Conservation (phyloP, 2,329 filamentous ascomycete genomes). For the Chalaropsis ovoidea region DNA sequence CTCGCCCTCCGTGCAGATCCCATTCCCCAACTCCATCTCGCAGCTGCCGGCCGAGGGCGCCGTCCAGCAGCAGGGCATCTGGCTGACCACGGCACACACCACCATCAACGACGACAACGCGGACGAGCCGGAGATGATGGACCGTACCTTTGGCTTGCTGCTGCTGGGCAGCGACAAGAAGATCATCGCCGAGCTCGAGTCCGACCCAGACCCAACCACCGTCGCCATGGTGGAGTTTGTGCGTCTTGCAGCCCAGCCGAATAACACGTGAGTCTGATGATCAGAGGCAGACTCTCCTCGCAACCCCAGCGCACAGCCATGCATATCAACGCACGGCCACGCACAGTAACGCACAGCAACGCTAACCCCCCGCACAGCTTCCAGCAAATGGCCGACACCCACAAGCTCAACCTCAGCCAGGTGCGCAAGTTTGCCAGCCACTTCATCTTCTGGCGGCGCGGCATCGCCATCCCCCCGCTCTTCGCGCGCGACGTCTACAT, state of each 20-base stretch:
- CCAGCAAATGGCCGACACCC: slow-evolving; percentile 58
- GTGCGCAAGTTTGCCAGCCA: slow-evolving; percentile 83
- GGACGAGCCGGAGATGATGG: slow-evolving; percentile 58
- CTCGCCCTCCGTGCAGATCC: slow-evolving; percentile 55
- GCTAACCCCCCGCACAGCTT: slow-evolving; percentile 36
- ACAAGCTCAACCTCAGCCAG: slow-evolving; percentile 65
- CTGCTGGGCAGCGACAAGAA: slow-evolving; percentile 73
- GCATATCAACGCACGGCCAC: no score
- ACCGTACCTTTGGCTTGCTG: slow-evolving; percentile 78
- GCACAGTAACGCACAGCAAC: no score
- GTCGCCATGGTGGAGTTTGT: slow-evolving; percentile 72
- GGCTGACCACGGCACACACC: slow-evolving; percentile 78
- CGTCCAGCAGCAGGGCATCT: slow-evolving; percentile 61
- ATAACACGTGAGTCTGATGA: slow-evolving; percentile 43
- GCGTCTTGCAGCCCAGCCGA: slow-evolving; percentile 56
- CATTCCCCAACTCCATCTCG: slow-evolving; percentile 57
- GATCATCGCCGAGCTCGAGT: slow-evolving; percentile 62
- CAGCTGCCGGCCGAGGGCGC: slow-evolving; percentile 62
- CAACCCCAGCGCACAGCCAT: no score
- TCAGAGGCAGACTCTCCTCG: not conserved
- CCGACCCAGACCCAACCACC: slow-evolving; percentile 65
- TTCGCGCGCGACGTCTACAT: slow-evolving; percentile 87
- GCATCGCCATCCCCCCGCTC: slow-evolving; percentile 80
- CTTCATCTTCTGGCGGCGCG: slow-evolving; percentile 91
- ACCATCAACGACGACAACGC: slow-evolving; percentile 56